Evolutionary conservation across 2,329 filamentous ascomycete species (phyloP).

Genomic region (Fusarium nematophilum): DNA sequence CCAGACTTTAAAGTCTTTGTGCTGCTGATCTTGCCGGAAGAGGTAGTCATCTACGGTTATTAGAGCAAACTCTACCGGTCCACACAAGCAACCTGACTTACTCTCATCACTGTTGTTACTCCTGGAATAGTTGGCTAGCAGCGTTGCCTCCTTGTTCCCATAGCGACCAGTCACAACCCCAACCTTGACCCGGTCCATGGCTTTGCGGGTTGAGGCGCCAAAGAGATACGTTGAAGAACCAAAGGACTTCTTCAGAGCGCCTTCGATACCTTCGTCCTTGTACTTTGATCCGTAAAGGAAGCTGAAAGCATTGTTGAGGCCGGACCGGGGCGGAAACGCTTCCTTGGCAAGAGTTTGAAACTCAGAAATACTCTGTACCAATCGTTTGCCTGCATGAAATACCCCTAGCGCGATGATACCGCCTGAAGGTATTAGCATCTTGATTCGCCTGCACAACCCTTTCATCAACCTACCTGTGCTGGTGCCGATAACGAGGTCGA

Average conservation of each 20-base stretch:
- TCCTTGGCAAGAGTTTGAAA: not conserved
- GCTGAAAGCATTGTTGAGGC: not conserved
- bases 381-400: conserved; percentile 4
- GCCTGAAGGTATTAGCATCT: not conserved
- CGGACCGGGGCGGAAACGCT: conserved; percentile 4
- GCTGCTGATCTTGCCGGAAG: conserved; percentile 6
- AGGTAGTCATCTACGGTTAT: conserved; percentile 10
- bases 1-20: conserved; percentile 12
- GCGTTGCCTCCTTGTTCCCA: not conserved
- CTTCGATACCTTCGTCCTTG: conserved; percentile 4
- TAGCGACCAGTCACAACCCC: conserved; percentile 15
- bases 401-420: conserved; percentile 19
- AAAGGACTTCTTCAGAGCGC: not conserved
- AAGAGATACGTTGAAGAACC: not conserved
- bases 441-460: not conserved
- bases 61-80: not conserved
- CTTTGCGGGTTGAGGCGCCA: not conserved
- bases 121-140: conserved; percentile 27
- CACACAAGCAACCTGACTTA: not conserved
- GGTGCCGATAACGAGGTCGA: conserved; percentile 26
- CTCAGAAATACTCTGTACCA: not conserved
- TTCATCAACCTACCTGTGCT: conserved; percentile 19
- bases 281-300: conserved; percentile 8
- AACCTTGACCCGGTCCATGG: conserved; percentile 17
- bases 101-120: not conserved